Evolutionary conservation across 2,329 filamentous ascomycete genomes (phyloP).

Genomic region (Trichoderma asperellum): DNA sequence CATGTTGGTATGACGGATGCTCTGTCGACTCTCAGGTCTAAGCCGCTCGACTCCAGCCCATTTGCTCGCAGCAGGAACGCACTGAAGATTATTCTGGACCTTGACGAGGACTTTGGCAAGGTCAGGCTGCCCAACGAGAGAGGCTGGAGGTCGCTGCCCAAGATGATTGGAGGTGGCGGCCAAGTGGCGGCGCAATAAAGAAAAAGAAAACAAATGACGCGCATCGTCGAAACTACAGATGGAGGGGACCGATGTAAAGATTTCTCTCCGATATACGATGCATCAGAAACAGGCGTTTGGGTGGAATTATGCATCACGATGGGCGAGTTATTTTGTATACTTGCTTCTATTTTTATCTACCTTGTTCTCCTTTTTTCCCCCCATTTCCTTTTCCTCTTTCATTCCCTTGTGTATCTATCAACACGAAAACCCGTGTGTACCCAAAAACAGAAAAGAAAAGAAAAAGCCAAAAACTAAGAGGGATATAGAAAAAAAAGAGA

Average conservation of each 20-base stretch:
- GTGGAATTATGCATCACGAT: conserved; percentile 21
- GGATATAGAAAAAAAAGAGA: conserved; percentile 12
- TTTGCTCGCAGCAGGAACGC: conserved; percentile 77
- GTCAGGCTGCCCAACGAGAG: conserved; percentile 62
- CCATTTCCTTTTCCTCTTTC: neutral
- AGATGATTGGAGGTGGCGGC: conserved; percentile 51
- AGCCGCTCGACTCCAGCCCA: conserved; percentile 50
- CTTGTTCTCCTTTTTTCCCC: conserved; percentile 11
- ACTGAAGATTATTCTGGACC: conserved; percentile 90
- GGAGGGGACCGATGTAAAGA: conserved; percentile 7
- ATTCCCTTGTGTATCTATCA: conserved; percentile 19
- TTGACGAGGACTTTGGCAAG: conserved; percentile 90
- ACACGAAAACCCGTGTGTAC: conserved; percentile 12
- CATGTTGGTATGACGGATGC: conserved; percentile 66
- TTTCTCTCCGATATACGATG: conserved; percentile 30
- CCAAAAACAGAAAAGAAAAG: neutral
- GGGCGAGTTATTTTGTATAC: conserved; percentile 26
- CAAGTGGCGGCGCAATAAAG: conserved; percentile 7
- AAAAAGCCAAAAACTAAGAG: neutral
- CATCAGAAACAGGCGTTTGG: conserved; percentile 32
- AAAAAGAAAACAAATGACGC: neutral
- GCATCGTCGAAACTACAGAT: conserved; percentile 7
- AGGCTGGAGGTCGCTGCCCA: conserved; percentile 58
- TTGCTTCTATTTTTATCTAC: conserved; percentile 25
- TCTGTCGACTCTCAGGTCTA: conserved; percentile 49